These are phyloP conservation scores for Boechera retrofracta DNA, from an alignment of 345 rosid species.

Conservation along the genomic window DNA sequence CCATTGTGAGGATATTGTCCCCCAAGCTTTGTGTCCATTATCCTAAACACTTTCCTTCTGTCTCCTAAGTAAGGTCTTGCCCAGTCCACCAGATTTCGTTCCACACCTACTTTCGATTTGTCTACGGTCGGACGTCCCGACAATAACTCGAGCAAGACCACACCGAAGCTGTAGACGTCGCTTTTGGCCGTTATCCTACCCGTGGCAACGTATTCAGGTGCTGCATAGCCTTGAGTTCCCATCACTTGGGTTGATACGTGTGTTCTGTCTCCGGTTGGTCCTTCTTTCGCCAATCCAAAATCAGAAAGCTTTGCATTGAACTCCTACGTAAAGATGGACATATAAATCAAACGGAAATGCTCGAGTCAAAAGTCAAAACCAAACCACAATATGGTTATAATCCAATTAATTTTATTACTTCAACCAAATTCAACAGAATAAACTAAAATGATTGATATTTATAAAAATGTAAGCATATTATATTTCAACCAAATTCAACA, in stretches of 20 bases:
- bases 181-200: constrained; percentile 56
- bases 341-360: not conserved
- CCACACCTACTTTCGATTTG: constrained; percentile 68
- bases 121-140: constrained; percentile 84
- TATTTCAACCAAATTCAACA: not conserved
- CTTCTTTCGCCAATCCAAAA: constrained; percentile 94
- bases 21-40: constrained; percentile 90
- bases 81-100: constrained; percentile 89
- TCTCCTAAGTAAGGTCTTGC: constrained; percentile 83
- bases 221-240: constrained; percentile 96
- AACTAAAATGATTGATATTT: too few relatives aligned
- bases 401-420: not conserved
- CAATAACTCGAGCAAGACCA: constrained; percentile 80
- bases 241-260: constrained; percentile 92
- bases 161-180: constrained; percentile 92
- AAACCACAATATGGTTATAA: not conserved
- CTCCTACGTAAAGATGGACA: constrained; percentile 54
- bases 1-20: constrained; percentile 91
- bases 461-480: too few relatives aligned
- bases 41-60: constrained; percentile 76
- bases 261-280: constrained; percentile 92
- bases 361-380: not conserved
- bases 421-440: not conserved
- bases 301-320: constrained; percentile 90
- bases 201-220: constrained; percentile 85